Base-by-base conservation (phyloP, 2,329 filamentous ascomycete genomes). In the Aspergillus pseudotamarii region DNA sequence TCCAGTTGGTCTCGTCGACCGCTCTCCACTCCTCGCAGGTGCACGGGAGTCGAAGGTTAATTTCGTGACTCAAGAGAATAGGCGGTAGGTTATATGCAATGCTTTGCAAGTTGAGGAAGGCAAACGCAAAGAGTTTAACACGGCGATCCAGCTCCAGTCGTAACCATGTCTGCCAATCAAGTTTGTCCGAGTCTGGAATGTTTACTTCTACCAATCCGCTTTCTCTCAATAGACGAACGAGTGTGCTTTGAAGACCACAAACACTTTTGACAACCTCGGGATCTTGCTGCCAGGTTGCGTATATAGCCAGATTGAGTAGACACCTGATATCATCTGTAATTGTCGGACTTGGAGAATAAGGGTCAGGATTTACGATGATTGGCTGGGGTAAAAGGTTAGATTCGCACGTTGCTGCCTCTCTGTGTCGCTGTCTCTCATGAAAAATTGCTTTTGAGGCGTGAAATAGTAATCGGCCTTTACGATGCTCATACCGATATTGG, bases 401-500 rank as follows among this genome's bases (percentile, higher is more conserved):
- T 11, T 53, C 34, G 26, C 16, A 19, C 6, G 30, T 21, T 8
- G 28, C 1, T 21, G 50, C 50, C 12, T 53, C 50, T 11, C 30
- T 53, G 26, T 32, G 50, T 14, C 50, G 50, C n/a, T 34, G 50
- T 10, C 50, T 19, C 23, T 53, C 50, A 19, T n/a, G 50, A 9
- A 53, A 53, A 11, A 53, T 32, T 19, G 50, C 26, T 21, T 53
- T 53, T 2, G 50, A 53, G 21, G 50, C 50, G 26, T 32, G 21
- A 26, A 32, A 53, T 0, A 53, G 28, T 16, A 53, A 2, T 1
- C 10, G 26, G 11, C 50, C 30, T 34, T 53, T 53, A 32, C 50
- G 50, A 16, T 53, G 50, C 50, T 53, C 50, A 34, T 53, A 53
- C 11, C 50, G 50, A 34, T 53, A 53, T 53, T 53, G 50, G n/a